Base-by-base conservation (phyloP, 2,329 filamentous ascomycete genomes). In the Botryotinia calthae region DNA sequence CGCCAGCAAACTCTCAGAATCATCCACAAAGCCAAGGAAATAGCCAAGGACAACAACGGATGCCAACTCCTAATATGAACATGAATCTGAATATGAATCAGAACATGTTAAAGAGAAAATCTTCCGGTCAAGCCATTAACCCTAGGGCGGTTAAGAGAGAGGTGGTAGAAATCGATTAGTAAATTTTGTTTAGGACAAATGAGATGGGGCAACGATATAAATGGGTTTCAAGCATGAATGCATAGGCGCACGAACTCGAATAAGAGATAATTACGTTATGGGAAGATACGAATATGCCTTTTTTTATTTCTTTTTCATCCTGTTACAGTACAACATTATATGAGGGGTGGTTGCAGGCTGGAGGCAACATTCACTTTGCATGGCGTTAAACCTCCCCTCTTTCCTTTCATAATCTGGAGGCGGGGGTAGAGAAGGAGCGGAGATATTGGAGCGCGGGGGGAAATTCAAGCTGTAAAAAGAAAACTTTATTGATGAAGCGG, bases 131-230 rank as follows among this genome's bases (percentile, higher is more conserved):
- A 31, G 73, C 69, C 56, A 75, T 75, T 34, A 76, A 73, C 61
- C 76, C 51, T 5, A 76, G 72, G 64, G 25, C 59, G 25, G 58
- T n/a, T 59, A 73, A 64, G 54, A 71, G 69, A 34, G 76, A 78
- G 67, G 64, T 78, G 16, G 75, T 79, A 48, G 77, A 78, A 62
- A 77, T 79, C 65, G 78, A 79, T 75, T 79, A 75, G 65, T 68
- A 56, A 6, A 56, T 56, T 42, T 56, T 42, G 34, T 48, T 56
- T 56, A 16, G 37, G 65, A 67, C 18, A 31, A 66, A 56, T 68
- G n/a, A 48, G n/a, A 68, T 42, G 37, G 48, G 48, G 40, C 65
- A 44, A 68, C 16, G 65, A 68, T 31, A 68, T 25, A 31, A 68
- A 68, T 44, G 48, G 65, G 10, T 71, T 62, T 44, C 42, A 71